Evolutionary conservation across 2,329 filamentous ascomycete genomes (phyloP).

Genomic region (Coniochaeta hoffmannii): DNA sequence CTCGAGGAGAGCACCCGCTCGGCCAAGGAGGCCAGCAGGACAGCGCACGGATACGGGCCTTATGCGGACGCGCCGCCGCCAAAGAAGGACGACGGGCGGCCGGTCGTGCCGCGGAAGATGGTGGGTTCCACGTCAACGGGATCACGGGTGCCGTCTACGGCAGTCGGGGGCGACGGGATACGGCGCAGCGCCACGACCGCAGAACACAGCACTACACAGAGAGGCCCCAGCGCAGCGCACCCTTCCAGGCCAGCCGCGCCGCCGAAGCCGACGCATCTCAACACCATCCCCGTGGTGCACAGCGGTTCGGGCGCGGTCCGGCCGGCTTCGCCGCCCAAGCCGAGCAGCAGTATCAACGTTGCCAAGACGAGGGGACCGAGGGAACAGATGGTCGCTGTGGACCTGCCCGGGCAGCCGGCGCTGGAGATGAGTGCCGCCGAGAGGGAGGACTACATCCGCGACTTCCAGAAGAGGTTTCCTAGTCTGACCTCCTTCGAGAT

Average conservation of each 20-base stretch:
- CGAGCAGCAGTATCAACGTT: conserved; percentile 11
- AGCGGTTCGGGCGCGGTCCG: conserved; percentile 20
- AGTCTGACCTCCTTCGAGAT: conserved; percentile 80
- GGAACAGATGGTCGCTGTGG: conserved; percentile 36
- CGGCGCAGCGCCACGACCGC: conserved; percentile 10
- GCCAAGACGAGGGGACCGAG: conserved; percentile 14
- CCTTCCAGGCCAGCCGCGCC: conserved; percentile 47
- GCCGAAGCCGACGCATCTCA: conserved; percentile 55
- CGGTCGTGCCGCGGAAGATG: conserved; percentile 45
- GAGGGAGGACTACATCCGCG: conserved; percentile 56
- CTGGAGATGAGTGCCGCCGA: conserved; percentile 50
- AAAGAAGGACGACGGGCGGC: conserved; percentile 27
- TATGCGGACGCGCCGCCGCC: conserved; percentile 56
- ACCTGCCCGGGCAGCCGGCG: conserved; percentile 39
- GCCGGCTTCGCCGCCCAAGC: conserved; percentile 37
- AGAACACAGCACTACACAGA: not conserved
- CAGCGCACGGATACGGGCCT: conserved; percentile 83
- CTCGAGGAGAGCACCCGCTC: conserved; percentile 69
- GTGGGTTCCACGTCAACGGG: conserved; percentile 20
- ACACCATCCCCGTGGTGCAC: conserved; percentile 38
- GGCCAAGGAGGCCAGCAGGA: conserved; percentile 50
- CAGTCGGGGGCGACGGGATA: conserved; percentile 17
- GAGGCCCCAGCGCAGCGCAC: conserved; percentile 7
- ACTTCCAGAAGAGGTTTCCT: conserved; percentile 82
- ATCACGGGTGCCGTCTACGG: conserved; percentile 11